These are phyloP conservation scores for Geotrichum fermentans DNA, from an alignment of 1,139 yeast species.

Conservation along the genomic window DNA sequence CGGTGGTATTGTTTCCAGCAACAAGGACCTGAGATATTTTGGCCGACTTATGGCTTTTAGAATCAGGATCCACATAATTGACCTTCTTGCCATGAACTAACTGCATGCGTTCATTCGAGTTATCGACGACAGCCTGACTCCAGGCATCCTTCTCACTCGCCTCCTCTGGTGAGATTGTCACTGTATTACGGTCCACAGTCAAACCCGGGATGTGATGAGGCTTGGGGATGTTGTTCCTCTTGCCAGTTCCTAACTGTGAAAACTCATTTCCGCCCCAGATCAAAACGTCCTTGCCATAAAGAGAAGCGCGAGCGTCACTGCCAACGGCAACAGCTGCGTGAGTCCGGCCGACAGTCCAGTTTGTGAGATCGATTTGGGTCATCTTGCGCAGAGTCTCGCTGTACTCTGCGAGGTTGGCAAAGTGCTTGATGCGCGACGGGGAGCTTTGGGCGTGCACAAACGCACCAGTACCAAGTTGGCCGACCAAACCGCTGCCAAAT, in stretches of 20 bases:
- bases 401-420: conserved; percentile 42
- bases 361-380: conserved; percentile 46
- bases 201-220: conserved; percentile 46
- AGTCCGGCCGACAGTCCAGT: conserved; percentile 58
- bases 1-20: conserved; percentile 62
- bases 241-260: conserved; percentile 86
- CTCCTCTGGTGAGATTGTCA: conserved; percentile 9
- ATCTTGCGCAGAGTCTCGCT: conserved; percentile 38
- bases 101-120: conserved; percentile 46
- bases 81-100: conserved; percentile 37
- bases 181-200: conserved; percentile 16
- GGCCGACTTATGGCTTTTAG: conserved; percentile 27
- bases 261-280: conserved; percentile 79
- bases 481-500: conserved; percentile 80
- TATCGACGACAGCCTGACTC: conserved; percentile 23
- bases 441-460: conserved; percentile 67
- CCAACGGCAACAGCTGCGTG: conserved; percentile 61
- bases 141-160: conserved; percentile 20
- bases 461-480: conserved; percentile 80
- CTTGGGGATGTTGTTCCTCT: conserved; percentile 51
- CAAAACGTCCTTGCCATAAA: conserved; percentile 48
- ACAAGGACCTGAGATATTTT: conserved; percentile 51
- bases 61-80: conserved; percentile 25
- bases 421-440: conserved; percentile 55
- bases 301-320: conserved; percentile 22